A percentile compares a stretch with the other conserved stretches of the same genome.
These are phyloP conservation scores for Chalaropsis ovoidea DNA, from an alignment of 2,329 filamentous ascomycete genomes.

Conservation along the genomic window DNA sequence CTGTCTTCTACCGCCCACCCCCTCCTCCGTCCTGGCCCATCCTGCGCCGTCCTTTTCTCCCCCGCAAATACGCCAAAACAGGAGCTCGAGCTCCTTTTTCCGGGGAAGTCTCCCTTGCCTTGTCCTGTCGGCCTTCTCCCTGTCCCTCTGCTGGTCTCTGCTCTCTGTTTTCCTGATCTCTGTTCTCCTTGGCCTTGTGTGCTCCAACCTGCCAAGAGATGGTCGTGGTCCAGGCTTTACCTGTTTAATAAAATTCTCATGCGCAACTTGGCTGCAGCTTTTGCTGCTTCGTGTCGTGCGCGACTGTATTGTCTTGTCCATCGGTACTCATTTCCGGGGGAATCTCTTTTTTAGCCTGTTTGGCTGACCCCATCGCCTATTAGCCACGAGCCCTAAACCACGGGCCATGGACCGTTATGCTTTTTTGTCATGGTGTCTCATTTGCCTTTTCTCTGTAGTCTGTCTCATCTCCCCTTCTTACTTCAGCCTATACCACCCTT, in stretches of 20 bases:
- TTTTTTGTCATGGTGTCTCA: not conserved
- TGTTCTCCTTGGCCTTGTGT: not conserved
- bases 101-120: slow-evolving; percentile 10
- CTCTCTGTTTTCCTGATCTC: no score
- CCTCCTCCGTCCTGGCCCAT: not conserved
- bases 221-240: not conserved
- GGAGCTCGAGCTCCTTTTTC: not conserved
- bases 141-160: no score
- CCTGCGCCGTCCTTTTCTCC: slow-evolving; percentile 15
- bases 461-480: not conserved
- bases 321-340: slow-evolving; percentile 13
- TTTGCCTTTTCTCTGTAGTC: not conserved
- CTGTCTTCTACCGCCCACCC: not conserved
- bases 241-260: not conserved
- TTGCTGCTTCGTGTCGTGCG: not conserved
- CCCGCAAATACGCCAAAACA: slow-evolving; percentile 16
- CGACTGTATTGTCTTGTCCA: not conserved
- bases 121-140: not conserved
- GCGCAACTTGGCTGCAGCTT: not conserved
- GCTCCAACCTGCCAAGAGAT: not conserved
- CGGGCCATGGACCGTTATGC: not conserved
- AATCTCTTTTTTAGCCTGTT: not conserved
- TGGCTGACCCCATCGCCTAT: not conserved
- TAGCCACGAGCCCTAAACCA: not conserved
- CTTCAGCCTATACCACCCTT: not conserved